Evolutionary conservation across 108 stramenopile species (phyloP).

Genomic region (Craspedostauros australis): DNA sequence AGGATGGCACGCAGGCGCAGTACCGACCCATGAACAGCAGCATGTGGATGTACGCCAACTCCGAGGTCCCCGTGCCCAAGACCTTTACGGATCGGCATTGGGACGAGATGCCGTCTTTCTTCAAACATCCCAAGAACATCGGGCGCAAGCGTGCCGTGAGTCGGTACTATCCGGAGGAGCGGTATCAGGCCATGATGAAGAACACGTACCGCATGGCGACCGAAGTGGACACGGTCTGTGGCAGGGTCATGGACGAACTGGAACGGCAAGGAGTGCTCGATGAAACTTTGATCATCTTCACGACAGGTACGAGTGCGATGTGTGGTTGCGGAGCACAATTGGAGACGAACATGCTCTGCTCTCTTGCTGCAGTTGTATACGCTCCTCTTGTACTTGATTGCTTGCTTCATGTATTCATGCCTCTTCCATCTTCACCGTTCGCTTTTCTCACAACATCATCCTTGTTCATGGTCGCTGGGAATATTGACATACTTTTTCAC

Average conservation of each 20-base stretch:
- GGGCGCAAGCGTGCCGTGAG: slow-evolving; percentile 28
- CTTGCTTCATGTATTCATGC: too few relatives aligned
- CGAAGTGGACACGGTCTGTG: slow-evolving; percentile 66
- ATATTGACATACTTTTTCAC: too few relatives aligned
- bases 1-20: too few relatives aligned
- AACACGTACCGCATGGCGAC: slow-evolving; percentile 76
- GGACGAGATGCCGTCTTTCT: slow-evolving; percentile 28
- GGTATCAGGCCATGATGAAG: slow-evolving; percentile 54
- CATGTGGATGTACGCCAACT: slow-evolving; percentile 57
- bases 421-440: too few relatives aligned
- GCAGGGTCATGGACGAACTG: slow-evolving; percentile 52
- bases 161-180: slow-evolving; percentile 37
- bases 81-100: slow-evolving; percentile 33
- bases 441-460: too few relatives aligned
- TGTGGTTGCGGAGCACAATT: too few relatives aligned
- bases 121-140: slow-evolving; percentile 30
- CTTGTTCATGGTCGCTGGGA: too few relatives aligned
- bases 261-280: slow-evolving; percentile 41
- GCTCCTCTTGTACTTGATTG: too few relatives aligned
- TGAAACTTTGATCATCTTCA: slow-evolving; percentile 74
- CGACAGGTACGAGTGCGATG: too few relatives aligned
- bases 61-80: slow-evolving; percentile 43
- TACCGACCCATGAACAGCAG: slow-evolving; percentile 40
- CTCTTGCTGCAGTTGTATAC: too few relatives aligned
- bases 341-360: too few relatives aligned